Evolutionary conservation across 2,329 filamentous ascomycete species (phyloP), one percentile per base, ranked within the genome.

Genomic region (Paraconiothyrium sp.): DNA sequence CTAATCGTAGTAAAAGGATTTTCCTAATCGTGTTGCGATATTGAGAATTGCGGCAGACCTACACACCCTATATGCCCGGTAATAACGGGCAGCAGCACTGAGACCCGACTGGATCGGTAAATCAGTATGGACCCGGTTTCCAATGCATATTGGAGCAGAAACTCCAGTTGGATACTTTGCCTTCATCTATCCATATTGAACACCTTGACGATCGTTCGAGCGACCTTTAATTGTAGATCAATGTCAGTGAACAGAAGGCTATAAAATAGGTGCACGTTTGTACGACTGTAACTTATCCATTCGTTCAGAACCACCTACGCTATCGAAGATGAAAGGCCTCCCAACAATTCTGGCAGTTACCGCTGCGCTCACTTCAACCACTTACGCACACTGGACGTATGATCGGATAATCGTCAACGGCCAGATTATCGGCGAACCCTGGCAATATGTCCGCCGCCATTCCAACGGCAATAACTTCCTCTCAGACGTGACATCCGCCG

Each of bases 351-450:
- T 69, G n/a, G 37, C 64, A 9, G 22, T 48, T 7, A 37, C 51
- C 10, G 27, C 39, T 39, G 46, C 60, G 59, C 2, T 27, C 10
- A 4, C 20, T 39, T 22, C 32, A 1, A 58, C 49, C n/a, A 50
- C 57, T 32, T 37, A 60, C 8, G 64, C 63, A 6, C 72, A 74
- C 57, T 73, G 69, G 67, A 73, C 67, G 52, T 72, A 74, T 61
- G 69, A 73, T 47, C 64, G 65, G 4, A 64, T 75, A 8, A 72
- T 74, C 30, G 68, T 75, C 4, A 72, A 74, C 52, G 67, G 66
- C 50, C 32, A 69, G 56, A 59, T 70, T 32, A 67, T 70, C 39
- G 67, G 69, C 24, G 57, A 62, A n/a, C 58, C 68, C 30, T 75
- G 72, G 54, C 64, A 72, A 63, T 69, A 72, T 41, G 51, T 72